Conservation (phyloP, 2,329 filamentous ascomycete species). For the Fusarium sp. region DNA sequence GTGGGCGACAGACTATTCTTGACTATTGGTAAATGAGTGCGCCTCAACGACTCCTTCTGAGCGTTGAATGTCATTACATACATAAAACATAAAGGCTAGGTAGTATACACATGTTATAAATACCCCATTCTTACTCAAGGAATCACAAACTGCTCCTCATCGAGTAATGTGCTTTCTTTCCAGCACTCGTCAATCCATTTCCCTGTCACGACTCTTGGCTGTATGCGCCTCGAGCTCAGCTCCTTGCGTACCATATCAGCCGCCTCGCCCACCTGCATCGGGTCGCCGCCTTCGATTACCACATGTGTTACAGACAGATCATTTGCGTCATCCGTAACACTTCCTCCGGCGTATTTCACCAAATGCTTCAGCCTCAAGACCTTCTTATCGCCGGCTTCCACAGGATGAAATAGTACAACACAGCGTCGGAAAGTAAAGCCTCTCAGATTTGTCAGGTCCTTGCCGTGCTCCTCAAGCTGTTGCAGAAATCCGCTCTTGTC, state of each 20-base stretch:
- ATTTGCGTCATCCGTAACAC: slow-evolving; percentile 63
- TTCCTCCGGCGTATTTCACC: slow-evolving; percentile 78
- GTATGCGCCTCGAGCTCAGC: slow-evolving; percentile 60
- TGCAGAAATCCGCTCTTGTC: slow-evolving; percentile 62
- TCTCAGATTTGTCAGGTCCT: slow-evolving; percentile 63
- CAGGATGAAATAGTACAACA: slow-evolving; percentile 57
- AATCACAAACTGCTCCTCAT: slow-evolving; percentile 75
- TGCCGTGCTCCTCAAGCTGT: slow-evolving; percentile 69
- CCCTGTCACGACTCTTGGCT: slow-evolving; percentile 77
- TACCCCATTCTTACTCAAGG: slow-evolving; percentile 39
- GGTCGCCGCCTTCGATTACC: slow-evolving; percentile 63
- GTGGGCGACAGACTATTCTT: slow-evolving; percentile 91
- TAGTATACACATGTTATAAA: slow-evolving; percentile 42
- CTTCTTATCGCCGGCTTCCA: slow-evolving; percentile 51
- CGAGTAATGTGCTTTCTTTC: slow-evolving; percentile 80
- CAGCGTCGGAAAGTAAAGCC: slow-evolving; percentile 67
- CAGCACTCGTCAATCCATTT: slow-evolving; percentile 86
- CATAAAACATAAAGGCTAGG: slow-evolving; percentile 35
- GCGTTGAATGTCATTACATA: slow-evolving; percentile 23
- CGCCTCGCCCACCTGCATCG: slow-evolving; percentile 55
- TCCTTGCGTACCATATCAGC: slow-evolving; percentile 61
- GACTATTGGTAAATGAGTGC: slow-evolving; percentile 82
- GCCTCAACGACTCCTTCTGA: slow-evolving; percentile 3
- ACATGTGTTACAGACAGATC: slow-evolving; percentile 78
- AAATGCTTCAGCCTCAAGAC: slow-evolving; percentile 66